Percentiles rank a stretch among this genome's conserved stretches.
phyloP scores from a whole-genome alignment of 805 yeast species.

The Candida jianshihensis region DNA sequence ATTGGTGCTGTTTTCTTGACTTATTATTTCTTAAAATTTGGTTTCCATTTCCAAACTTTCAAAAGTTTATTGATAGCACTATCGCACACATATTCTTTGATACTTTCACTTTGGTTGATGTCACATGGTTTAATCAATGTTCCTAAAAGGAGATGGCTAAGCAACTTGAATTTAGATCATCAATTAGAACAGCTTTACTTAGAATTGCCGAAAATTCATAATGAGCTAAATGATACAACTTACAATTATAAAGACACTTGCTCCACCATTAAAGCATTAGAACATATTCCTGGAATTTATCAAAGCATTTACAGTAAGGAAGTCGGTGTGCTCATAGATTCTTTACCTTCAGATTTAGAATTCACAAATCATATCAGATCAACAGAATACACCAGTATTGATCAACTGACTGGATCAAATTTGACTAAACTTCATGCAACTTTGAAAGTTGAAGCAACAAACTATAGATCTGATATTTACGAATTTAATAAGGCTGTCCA shows the following conservation, averaged over 20 bases:
- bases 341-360: constrained; percentile 15
- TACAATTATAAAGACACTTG: constrained; percentile 57
- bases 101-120: constrained; percentile 75
- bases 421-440: constrained; percentile 45
- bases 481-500: constrained; percentile 47
- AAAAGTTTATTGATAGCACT: constrained; percentile 66
- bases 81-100: constrained; percentile 69
- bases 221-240: constrained; percentile 55
- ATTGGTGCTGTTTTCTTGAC: constrained; percentile 47
- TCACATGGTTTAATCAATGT: constrained; percentile 71
- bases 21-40: constrained; percentile 51
- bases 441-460: constrained; percentile 45
- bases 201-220: constrained; percentile 51
- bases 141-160: constrained; percentile 42
- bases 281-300: constrained; percentile 16
- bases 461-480: constrained; percentile 46
- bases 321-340: constrained; percentile 5
- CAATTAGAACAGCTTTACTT: constrained; percentile 37
- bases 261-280: constrained; percentile 47
- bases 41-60: constrained; percentile 46
- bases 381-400: constrained; percentile 15
- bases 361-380: constrained; percentile 19
- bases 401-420: constrained; percentile 29
- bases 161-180: constrained; percentile 28
- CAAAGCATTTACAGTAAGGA: constrained; percentile 14